These are phyloP conservation scores for Eremothecium sinecaudum DNA, from an alignment of 1,139 yeast species.

Conservation along the genomic window DNA sequence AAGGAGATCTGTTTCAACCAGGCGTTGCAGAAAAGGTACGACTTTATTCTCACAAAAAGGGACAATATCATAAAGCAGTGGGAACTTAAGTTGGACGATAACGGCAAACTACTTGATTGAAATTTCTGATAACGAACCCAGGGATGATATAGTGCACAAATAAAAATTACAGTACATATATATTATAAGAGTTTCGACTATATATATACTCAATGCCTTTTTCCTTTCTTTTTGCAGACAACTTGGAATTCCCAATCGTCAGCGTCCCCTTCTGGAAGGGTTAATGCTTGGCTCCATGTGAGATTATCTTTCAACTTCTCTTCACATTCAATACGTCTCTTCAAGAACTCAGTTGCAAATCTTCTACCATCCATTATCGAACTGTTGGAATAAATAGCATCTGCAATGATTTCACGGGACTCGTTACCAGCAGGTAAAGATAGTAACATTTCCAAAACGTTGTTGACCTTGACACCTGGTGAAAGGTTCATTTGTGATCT, in stretches of 20 bases:
- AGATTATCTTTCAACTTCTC: slow-evolving; percentile 46
- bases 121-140: too few species aligned
- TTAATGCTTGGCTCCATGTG: slow-evolving; percentile 60
- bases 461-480: slow-evolving; percentile 64
- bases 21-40: slow-evolving; percentile 73
- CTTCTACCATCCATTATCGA: slow-evolving; percentile 92
- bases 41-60: slow-evolving; percentile 51
- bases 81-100: slow-evolving; percentile 33
- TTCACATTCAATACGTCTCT: slow-evolving; percentile 66
- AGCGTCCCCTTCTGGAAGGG: slow-evolving; percentile 43
- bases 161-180: too few species aligned
- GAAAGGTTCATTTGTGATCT: slow-evolving; percentile 65
- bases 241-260: slow-evolving; percentile 82
- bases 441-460: slow-evolving; percentile 68
- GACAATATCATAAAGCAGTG: slow-evolving; percentile 43
- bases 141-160: too few species aligned
- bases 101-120: slow-evolving; percentile 24
- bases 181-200: background rate
- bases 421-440: slow-evolving; percentile 69
- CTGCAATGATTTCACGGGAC: slow-evolving; percentile 78
- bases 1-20: slow-evolving; percentile 89
- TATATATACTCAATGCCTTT: slow-evolving; percentile 21
- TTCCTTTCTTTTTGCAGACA: slow-evolving; percentile 55
- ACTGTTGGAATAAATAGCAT: slow-evolving; percentile 83
- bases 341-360: slow-evolving; percentile 82